A percentile compares a stretch with the other conserved stretches of the same genome.
Conservation (phyloP, 2,329 filamentous ascomycete genomes). For the Metarhizium robertsii region DNA sequence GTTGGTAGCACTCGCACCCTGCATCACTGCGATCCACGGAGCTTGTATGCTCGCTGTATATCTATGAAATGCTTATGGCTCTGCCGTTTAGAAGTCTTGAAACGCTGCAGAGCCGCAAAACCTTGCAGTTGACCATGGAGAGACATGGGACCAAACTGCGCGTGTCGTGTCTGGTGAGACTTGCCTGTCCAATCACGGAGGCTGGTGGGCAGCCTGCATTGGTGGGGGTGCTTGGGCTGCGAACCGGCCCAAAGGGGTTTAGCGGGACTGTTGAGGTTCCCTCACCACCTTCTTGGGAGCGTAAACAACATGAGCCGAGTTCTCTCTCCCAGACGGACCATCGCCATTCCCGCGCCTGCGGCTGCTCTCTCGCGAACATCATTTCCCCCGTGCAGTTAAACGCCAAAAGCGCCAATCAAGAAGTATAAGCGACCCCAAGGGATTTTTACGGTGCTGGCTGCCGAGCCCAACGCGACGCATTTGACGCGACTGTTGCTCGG, state of each 20-base stretch:
- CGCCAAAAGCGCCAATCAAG: neutral
- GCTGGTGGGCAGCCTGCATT: neutral
- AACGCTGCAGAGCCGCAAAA: too few species aligned
- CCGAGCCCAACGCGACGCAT: conserved; percentile 5
- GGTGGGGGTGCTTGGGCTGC: neutral
- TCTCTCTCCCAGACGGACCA: conserved; percentile 6
- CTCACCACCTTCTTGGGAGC: conserved; percentile 2
- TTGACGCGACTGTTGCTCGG: conserved; percentile 6
- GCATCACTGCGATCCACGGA: too few species aligned
- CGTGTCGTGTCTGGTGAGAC: neutral
- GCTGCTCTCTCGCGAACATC: neutral
- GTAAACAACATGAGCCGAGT: conserved; percentile 12
- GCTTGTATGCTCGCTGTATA: too few species aligned
- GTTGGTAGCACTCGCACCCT: too few species aligned
- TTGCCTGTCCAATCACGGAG: neutral
- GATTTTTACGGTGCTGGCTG: conserved; percentile 2
- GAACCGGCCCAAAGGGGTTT: conserved; percentile 5
- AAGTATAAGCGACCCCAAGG: conserved; percentile 1
- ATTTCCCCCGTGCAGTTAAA: neutral
- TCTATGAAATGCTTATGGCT: too few species aligned
- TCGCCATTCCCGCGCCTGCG: conserved; percentile 4
- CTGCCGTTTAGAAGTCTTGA: too few species aligned
- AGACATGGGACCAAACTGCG: too few species aligned
- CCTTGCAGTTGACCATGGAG: too few species aligned
- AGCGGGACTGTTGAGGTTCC: conserved; percentile 3